phyloP scores from a whole-genome alignment of 2,329 filamentous ascomycete genomes.

The Beauveria rudraprayagi region DNA sequence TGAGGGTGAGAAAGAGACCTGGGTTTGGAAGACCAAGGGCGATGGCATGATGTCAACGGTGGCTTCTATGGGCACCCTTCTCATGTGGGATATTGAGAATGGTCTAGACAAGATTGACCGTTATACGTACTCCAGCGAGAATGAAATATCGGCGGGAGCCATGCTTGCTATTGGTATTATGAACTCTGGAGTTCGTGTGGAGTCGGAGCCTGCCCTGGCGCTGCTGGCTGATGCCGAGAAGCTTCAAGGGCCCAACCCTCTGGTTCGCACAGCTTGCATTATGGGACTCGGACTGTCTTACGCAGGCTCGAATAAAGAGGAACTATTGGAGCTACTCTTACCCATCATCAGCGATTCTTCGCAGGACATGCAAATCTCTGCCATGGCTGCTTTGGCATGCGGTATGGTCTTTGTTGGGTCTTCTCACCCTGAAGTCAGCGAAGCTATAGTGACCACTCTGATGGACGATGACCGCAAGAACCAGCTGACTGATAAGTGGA shows the following conservation, averaged over 20 bases:
- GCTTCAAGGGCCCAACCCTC: slow-evolving; percentile 67
- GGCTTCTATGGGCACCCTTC: slow-evolving; percentile 82
- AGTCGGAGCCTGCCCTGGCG: slow-evolving; percentile 84
- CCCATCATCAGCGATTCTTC: slow-evolving; percentile 80
- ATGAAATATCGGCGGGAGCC: slow-evolving; percentile 79
- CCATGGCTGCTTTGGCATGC: slow-evolving; percentile 87
- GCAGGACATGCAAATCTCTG: slow-evolving; percentile 89
- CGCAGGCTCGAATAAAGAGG: slow-evolving; percentile 86
- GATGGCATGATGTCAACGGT: slow-evolving; percentile 96
- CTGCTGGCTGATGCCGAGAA: slow-evolving; percentile 74
- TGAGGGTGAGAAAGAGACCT: slow-evolving; percentile 78
- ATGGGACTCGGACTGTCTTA: slow-evolving; percentile 96
- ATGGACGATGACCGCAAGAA: slow-evolving; percentile 87
- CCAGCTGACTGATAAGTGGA: slow-evolving; percentile 97
- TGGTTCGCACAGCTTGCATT: slow-evolving; percentile 75
- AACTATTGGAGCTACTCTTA: slow-evolving; percentile 74
- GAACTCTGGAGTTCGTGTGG: slow-evolving; percentile 83
- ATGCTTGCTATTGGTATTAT: slow-evolving; percentile 91
- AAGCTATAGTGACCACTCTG: slow-evolving; percentile 84
- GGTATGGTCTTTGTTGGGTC: slow-evolving; percentile 91
- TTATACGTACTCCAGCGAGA: slow-evolving; percentile 79
- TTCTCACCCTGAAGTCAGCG: slow-evolving; percentile 81
- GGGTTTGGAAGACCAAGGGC: slow-evolving; percentile 99
- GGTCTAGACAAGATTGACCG: slow-evolving; percentile 91
- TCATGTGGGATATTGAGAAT: slow-evolving; percentile 89